A percentile compares a stretch with the other conserved stretches of the same genome.
phyloP scores from a whole-genome alignment of 2,329 filamentous ascomycete species.

The Fusarium irregulare region DNA sequence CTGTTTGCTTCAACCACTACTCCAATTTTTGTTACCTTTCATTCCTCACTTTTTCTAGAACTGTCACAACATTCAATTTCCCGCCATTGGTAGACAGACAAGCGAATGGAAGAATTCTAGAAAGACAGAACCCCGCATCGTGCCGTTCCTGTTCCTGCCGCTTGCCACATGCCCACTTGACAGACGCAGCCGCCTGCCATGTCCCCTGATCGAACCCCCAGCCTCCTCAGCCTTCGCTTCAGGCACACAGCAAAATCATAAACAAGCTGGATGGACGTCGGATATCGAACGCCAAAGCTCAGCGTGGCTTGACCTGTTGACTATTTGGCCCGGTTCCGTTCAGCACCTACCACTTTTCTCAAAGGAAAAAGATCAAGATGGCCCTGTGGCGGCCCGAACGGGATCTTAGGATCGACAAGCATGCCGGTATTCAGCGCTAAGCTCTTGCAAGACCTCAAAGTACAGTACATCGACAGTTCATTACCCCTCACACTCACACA shows the following conservation, averaged over 20 bases:
- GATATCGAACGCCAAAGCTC: not conserved
- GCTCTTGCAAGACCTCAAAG: slow-evolving; percentile 9
- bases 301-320: slow-evolving; percentile 1
- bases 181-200: slow-evolving; percentile 19
- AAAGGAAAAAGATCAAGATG: slow-evolving; percentile 12
- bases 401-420: slow-evolving; percentile 44
- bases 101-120: slow-evolving; percentile 44
- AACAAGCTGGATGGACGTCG: not conserved
- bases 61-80: not conserved
- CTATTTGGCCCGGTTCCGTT: not conserved
- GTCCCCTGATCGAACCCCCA: slow-evolving; percentile 14
- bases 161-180: slow-evolving; percentile 28
- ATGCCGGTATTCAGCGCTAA: slow-evolving; percentile 41
- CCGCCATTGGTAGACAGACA: slow-evolving; percentile 29
- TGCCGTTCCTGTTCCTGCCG: slow-evolving; percentile 38
- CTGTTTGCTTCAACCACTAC: not conserved
- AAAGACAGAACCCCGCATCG: slow-evolving; percentile 43
- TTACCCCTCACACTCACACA: not conserved
- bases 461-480: not conserved
- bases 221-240: slow-evolving; percentile 4
- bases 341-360: not conserved
- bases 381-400: slow-evolving; percentile 42
- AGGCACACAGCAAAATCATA: not conserved
- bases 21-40: not conserved
- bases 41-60: not conserved